phyloP scores from a whole-genome alignment of 2,329 filamentous ascomycete genomes.

The Cercospora zeina region DNA sequence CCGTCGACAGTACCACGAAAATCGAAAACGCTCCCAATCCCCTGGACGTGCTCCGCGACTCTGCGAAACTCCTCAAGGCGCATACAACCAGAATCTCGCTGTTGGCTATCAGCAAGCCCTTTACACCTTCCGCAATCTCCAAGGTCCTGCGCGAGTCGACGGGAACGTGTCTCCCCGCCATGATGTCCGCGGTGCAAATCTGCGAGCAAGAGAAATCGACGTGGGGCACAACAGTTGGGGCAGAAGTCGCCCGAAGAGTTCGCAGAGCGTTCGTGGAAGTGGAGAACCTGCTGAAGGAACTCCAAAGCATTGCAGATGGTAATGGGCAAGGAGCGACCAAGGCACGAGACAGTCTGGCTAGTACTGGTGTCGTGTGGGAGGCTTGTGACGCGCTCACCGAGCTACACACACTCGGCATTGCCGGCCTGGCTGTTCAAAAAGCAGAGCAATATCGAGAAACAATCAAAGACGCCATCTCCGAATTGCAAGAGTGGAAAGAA shows the following conservation, averaged over 20 bases:
- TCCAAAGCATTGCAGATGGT: conserved; percentile 57
- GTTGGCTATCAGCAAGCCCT: conserved; percentile 81
- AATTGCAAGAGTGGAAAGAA: conserved; percentile 82
- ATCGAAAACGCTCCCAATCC: conserved; percentile 50
- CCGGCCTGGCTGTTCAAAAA: conserved; percentile 68
- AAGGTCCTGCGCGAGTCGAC: conserved; percentile 72
- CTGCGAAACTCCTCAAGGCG: conserved; percentile 71
- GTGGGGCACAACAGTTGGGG: conserved; percentile 64
- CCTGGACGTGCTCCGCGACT: conserved; percentile 69
- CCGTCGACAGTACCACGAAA: conserved; percentile 26
- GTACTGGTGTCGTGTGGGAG: conserved; percentile 80
- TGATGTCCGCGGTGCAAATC: conserved; percentile 69
- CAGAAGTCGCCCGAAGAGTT: conserved; percentile 63
- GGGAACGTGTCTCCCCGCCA: conserved; percentile 69
- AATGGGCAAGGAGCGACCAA: conserved; percentile 35
- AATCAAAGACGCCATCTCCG: conserved; percentile 78
- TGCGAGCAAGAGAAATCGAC: conserved; percentile 55
- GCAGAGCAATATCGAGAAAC: conserved; percentile 73
- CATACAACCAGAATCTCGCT: conserved; percentile 87
- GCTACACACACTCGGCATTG: conserved; percentile 66
- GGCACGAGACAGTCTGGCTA: conserved; percentile 54
- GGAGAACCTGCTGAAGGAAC: conserved; percentile 58
- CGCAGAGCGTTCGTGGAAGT: conserved; percentile 65
- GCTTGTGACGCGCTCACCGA: conserved; percentile 72
- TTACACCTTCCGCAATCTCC: conserved; percentile 73